A percentile compares a stretch with the other conserved stretches of the same genome.
phyloP scores from a whole-genome alignment of 306 rosid genomes.

The Senna tora region DNA sequence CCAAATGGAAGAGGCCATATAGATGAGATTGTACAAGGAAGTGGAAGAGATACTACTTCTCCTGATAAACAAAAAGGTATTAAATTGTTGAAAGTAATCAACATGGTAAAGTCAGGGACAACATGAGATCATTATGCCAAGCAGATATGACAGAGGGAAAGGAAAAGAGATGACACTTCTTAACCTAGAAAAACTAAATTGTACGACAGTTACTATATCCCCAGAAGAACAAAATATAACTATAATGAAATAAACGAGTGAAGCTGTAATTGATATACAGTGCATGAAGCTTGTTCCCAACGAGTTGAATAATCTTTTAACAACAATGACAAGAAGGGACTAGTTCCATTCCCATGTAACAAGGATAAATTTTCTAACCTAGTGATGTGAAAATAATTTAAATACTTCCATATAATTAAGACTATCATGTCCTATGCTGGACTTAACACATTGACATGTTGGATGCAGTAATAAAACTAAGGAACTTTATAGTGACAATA shows the following conservation, averaged over 20 bases:
- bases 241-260: background rate
- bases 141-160: constrained; percentile 4
- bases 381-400: background rate
- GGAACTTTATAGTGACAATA: background rate
- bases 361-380: constrained; percentile 6
- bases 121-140: constrained; percentile 9
- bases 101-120: constrained; percentile 14
- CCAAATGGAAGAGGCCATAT: constrained; percentile 98
- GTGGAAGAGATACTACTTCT: constrained; percentile 74
- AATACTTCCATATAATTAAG: background rate
- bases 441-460: background rate
- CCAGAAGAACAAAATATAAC: background rate
- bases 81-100: constrained; percentile 14
- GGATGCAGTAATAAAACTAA: background rate
- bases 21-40: constrained; percentile 61
- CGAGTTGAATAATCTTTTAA: constrained; percentile 18
- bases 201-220: constrained; percentile 3
- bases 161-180: constrained; percentile 19
- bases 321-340: constrained; percentile 5
- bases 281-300: constrained; percentile 12
- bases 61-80: constrained; percentile 56
- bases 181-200: constrained; percentile 17
- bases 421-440: background rate
- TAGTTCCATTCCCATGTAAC: constrained; percentile 21
- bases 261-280: background rate